phyloP scores from a whole-genome alignment of 2,329 filamentous ascomycete species.

The Paecilomyces sp. region DNA sequence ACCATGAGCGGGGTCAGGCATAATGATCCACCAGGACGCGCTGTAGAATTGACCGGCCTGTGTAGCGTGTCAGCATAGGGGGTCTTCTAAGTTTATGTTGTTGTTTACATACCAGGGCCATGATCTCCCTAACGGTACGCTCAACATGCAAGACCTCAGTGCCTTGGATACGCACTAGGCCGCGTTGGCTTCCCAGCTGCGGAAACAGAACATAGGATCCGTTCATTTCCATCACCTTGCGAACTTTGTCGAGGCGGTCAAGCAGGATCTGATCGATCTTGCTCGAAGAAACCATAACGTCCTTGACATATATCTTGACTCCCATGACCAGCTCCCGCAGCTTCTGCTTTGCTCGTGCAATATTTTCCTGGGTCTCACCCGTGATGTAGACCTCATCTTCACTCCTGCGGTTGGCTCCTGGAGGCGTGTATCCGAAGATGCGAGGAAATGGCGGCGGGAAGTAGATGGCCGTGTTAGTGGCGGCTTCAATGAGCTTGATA shows the following conservation, averaged over 20 bases:
- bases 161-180: conserved; percentile 81
- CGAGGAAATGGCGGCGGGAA: conserved; percentile 91
- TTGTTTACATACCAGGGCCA: conserved; percentile 66
- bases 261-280: conserved; percentile 95
- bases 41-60: conserved; percentile 96
- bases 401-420: conserved; percentile 71
- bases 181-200: conserved; percentile 75
- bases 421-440: conserved; percentile 83
- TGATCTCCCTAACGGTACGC: conserved; percentile 88
- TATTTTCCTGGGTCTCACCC: conserved; percentile 75
- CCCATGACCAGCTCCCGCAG: conserved; percentile 76
- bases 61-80: background rate
- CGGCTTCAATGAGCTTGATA: conserved; percentile 94
- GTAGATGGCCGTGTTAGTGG: conserved; percentile 94
- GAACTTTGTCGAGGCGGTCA: conserved; percentile 87
- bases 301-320: conserved; percentile 82
- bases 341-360: conserved; percentile 82
- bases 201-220: conserved; percentile 93
- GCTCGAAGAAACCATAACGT: conserved; percentile 78
- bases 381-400: conserved; percentile 94
- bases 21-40: conserved; percentile 89
- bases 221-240: conserved; percentile 95
- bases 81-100: background rate
- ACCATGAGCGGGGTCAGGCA: conserved; percentile 58
- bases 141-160: conserved; percentile 91